Evolutionary conservation across 1,284 basidiomycete genomes (phyloP).

Genomic region (Mycena sp.): DNA sequence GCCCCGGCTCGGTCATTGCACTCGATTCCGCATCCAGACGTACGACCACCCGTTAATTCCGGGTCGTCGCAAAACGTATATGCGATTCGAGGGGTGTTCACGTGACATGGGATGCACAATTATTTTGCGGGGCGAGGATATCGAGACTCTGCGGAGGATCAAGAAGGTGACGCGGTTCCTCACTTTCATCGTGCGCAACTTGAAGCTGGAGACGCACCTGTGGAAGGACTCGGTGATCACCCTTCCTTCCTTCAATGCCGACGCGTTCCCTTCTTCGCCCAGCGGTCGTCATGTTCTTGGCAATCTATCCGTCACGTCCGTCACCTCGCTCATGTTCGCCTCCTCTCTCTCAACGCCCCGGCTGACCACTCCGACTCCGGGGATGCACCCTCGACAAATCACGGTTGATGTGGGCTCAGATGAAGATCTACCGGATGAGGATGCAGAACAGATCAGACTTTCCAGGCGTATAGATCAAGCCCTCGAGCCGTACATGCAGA

Average conservation of each 20-base stretch:
- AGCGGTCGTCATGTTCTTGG: constrained; percentile 40
- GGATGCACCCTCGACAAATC: constrained; percentile 26
- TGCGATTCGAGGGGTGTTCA: constrained; percentile 97
- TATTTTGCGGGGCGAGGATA: constrained; percentile 89
- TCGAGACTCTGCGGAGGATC: constrained; percentile 82
- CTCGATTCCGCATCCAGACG: constrained; percentile 90
- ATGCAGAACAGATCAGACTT: constrained; percentile 72
- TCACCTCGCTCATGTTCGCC: constrained; percentile 37
- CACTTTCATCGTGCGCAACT: constrained; percentile 89
- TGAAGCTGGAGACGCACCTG: constrained; percentile 94
- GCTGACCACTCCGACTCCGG: constrained; percentile 32
- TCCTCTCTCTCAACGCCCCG: constrained; percentile 47
- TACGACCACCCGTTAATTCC: constrained; percentile 94
- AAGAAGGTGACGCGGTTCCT: constrained; percentile 95
- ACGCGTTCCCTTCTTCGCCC: constrained; percentile 65
- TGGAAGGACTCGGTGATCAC: constrained; percentile 95
- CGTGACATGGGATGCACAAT: constrained; percentile 95
- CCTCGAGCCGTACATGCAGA: constrained; percentile 83
- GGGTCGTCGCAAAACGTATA: constrained; percentile 91
- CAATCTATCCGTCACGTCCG: constrained; percentile 35
- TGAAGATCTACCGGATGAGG: constrained; percentile 72
- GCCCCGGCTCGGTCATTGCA: constrained; percentile 90
- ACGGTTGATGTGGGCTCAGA: constrained; percentile 44
- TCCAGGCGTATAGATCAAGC: constrained; percentile 81
- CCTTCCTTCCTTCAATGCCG: constrained; percentile 70